Percentiles rank a stretch among this genome's conserved stretches.
Evolutionary conservation across 163 green algal genomes (phyloP).

Genomic region (Botryococcus braunii): DNA sequence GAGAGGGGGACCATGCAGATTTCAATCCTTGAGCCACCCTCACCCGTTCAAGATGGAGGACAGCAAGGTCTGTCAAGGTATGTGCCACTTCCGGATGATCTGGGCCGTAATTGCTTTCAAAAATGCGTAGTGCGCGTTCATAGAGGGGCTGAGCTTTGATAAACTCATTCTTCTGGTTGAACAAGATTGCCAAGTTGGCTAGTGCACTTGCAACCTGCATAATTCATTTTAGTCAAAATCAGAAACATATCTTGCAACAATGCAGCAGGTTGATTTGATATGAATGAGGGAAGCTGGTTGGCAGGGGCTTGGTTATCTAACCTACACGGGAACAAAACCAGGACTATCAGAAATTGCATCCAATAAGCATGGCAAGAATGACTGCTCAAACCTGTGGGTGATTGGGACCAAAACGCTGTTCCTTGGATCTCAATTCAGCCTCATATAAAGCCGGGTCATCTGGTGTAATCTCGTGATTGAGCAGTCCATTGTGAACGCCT

Average conservation of each 20-base stretch:
- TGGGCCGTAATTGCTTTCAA: conserved; percentile 53
- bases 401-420: conserved; percentile 52
- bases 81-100: conserved; percentile 73
- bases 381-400: conserved; percentile 61
- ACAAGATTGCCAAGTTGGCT: conserved; percentile 80
- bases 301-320: too few relatives aligned
- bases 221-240: too few relatives aligned
- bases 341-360: too few relatives aligned
- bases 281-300: too few relatives aligned
- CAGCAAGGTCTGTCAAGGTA: conserved; percentile 81
- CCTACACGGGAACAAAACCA: too few relatives aligned
- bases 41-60: conserved; percentile 80
- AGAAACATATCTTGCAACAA: too few relatives aligned
- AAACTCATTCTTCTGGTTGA: conserved; percentile 60
- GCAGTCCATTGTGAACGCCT: too few relatives aligned
- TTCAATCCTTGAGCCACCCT: conserved; percentile 11
- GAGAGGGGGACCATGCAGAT: too few relatives aligned
- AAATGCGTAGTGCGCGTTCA: conserved; percentile 69
- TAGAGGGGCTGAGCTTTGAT: conserved; percentile 68
- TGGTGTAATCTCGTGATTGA: not conserved
- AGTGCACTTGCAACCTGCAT: conserved; percentile 56
- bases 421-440: conserved; percentile 64
- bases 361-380: too few relatives aligned
- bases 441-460: conserved; percentile 55
- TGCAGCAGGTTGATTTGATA: too few relatives aligned